Percentiles rank a stretch among this genome's conserved stretches.
phyloP scores from a whole-genome alignment of 176 grass and related monocot genomes.

The Aegilops tauschii region DNA sequence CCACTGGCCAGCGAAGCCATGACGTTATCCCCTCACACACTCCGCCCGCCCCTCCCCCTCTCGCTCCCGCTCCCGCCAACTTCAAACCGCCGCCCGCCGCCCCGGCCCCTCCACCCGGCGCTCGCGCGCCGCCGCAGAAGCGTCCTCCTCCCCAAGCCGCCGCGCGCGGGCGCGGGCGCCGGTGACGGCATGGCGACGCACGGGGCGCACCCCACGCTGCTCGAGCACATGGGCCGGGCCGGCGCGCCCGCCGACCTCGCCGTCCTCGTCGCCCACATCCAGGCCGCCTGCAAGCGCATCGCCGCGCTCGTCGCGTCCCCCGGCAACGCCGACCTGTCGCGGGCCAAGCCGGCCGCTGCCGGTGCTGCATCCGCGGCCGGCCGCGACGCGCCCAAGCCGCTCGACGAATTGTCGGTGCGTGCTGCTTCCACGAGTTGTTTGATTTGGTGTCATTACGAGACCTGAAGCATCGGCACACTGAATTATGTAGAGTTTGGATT shows the following conservation, averaged over 20 bases:
- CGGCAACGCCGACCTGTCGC: slow-evolving; percentile 44
- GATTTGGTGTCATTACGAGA: background rate
- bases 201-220: slow-evolving; percentile 37
- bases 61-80: slow-evolving; percentile 20
- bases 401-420: slow-evolving; percentile 79
- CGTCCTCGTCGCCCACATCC: slow-evolving; percentile 70
- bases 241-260: slow-evolving; percentile 50
- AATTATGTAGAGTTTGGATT: too few species aligned
- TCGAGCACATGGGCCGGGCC: slow-evolving; percentile 55
- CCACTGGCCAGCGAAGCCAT: background rate
- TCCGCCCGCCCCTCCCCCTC: background rate
- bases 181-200: slow-evolving; percentile 22
- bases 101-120: background rate
- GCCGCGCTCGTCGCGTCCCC: slow-evolving; percentile 71
- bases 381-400: slow-evolving; percentile 77
- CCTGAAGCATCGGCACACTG: too few species aligned
- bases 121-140: background rate
- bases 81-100: slow-evolving; percentile 13
- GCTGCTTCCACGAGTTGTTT: background rate
- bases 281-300: slow-evolving; percentile 90
- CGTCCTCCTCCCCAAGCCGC: background rate
- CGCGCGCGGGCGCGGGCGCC: background rate
- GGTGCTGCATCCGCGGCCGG: background rate
- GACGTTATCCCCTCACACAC: slow-evolving; percentile 29
- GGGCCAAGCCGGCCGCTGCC: background rate